Percentiles rank a stretch among this genome's conserved stretches.
Conservation (phyloP, 2,329 filamentous ascomycete species). For the Aspergillus brunneoviolaceus region DNA sequence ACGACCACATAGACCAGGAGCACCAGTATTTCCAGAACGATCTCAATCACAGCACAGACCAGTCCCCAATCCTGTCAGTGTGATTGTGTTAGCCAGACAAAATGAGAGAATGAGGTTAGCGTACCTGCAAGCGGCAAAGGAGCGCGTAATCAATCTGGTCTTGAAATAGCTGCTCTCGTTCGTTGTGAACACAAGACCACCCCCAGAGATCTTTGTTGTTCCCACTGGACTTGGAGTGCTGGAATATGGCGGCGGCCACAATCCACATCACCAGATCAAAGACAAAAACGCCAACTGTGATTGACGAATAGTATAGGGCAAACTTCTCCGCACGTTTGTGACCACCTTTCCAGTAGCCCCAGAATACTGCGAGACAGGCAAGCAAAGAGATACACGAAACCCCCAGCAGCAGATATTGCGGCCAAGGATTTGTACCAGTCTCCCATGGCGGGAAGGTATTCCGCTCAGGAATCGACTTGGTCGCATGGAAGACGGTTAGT, state of each 20-base stretch:
- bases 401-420: conserved; percentile 77
- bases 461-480: conserved; percentile 68
- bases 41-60: conserved; percentile 95
- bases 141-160: conserved; percentile 84
- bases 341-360: conserved; percentile 83
- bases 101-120: conserved; percentile 23
- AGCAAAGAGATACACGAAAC: conserved; percentile 78
- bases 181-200: conserved; percentile 93
- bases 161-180: conserved; percentile 71
- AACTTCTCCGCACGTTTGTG: conserved; percentile 89
- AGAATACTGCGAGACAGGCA: conserved; percentile 76
- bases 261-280: conserved; percentile 92
- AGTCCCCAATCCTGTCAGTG: conserved; percentile 78
- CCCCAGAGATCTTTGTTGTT: conserved; percentile 92
- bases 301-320: conserved; percentile 91
- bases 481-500: conserved; percentile 89
- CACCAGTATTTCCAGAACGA: conserved; percentile 87
- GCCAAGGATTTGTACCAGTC: conserved; percentile 75
- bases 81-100: conserved; percentile 28
- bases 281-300: conserved; percentile 90
- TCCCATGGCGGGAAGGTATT: conserved; percentile 88
- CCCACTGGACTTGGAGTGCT: conserved; percentile 71
- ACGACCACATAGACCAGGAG: conserved; percentile 91
- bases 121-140: conserved; percentile 81
- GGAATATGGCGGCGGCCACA: conserved; percentile 78